phyloP scores from a whole-genome alignment of 495 filamentous ascomycete species.

The Lophiostoma macrostomum region DNA sequence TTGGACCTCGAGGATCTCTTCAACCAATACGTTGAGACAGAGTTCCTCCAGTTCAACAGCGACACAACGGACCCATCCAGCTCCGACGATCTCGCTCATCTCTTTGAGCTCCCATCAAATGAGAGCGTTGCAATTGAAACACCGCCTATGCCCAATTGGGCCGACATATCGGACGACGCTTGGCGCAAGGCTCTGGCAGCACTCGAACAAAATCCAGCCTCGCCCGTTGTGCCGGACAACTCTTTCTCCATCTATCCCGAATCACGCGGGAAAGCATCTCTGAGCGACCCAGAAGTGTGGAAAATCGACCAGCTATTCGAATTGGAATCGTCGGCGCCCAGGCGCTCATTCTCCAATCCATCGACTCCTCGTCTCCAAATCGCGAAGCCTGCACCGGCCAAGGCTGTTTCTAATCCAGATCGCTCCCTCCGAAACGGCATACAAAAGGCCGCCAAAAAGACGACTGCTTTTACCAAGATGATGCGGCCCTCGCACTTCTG shows the following conservation, averaged over 20 bases:
- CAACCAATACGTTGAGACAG: conserved; percentile 42
- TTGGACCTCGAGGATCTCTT: conserved; percentile 42
- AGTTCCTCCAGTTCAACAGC: conserved; percentile 37
- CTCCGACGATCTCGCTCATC: conserved; percentile 36
- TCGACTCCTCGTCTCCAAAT: conserved; percentile 18
- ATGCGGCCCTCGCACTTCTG: conserved; percentile 39
- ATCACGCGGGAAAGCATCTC: conserved; percentile 24
- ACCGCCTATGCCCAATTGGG: conserved; percentile 36
- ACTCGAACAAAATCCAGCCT: conserved; percentile 34
- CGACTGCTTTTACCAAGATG: conserved; percentile 34
- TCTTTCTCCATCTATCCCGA: conserved; percentile 30
- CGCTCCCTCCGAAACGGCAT: conserved; percentile 10
- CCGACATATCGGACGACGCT: conserved; percentile 21
- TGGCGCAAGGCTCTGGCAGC: conserved; percentile 30
- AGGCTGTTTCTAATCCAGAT: conserved; percentile 1
- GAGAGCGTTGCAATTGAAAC: conserved; percentile 30
- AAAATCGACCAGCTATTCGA: conserved; percentile 32
- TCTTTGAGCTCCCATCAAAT: conserved; percentile 40
- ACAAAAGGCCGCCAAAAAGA: conserved; percentile 28
- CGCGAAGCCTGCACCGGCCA: conserved; percentile 11
- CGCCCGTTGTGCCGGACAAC: conserved; percentile 13
- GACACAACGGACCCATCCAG: conserved; percentile 32
- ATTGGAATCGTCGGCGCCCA: background rate
- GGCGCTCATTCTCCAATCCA: conserved; percentile 20
- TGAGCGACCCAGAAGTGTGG: conserved; percentile 28